Conservation (phyloP, 2,329 filamentous ascomycete genomes). For the Beauveria asiatica region DNA sequence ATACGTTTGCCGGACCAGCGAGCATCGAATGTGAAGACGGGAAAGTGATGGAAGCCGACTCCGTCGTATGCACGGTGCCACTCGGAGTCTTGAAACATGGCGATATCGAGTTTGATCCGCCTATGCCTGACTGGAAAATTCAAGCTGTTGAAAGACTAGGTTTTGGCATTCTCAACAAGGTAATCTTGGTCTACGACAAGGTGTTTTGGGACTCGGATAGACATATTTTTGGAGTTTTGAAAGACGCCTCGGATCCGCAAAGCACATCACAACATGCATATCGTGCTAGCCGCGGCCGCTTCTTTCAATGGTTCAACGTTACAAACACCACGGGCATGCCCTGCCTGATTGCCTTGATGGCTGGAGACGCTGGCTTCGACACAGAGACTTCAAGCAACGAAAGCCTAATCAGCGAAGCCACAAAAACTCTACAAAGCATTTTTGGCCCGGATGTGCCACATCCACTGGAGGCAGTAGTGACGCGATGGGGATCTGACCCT, state of each 20-base stretch:
- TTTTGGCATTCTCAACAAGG: constrained; percentile 91
- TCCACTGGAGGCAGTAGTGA: constrained; percentile 80
- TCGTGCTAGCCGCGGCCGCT: constrained; percentile 68
- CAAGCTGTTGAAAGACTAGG: constrained; percentile 76
- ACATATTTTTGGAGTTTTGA: constrained; percentile 89
- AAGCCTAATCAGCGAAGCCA: constrained; percentile 72
- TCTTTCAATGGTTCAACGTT: constrained; percentile 97
- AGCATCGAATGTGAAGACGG: constrained; percentile 72
- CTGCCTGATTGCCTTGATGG: constrained; percentile 87
- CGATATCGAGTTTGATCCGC: constrained; percentile 75
- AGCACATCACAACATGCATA: constrained; percentile 79
- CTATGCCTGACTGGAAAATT: constrained; percentile 79
- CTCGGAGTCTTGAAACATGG: constrained; percentile 85
- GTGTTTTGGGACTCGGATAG: constrained; percentile 85
- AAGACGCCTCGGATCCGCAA: constrained; percentile 58
- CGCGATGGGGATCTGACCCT: constrained; percentile 81
- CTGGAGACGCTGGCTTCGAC: constrained; percentile 84
- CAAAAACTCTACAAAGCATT: constrained; percentile 64
- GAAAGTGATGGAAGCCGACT: constrained; percentile 70
- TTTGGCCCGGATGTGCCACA: constrained; percentile 65
- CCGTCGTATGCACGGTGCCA: constrained; percentile 82
- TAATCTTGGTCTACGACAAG: constrained; percentile 79
- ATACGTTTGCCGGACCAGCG: constrained; percentile 38
- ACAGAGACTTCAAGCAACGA: constrained; percentile 71
- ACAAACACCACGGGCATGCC: constrained; percentile 82